Conservation (phyloP, 192 early-diverging fungal genomes). For the Podila epigama region DNA sequence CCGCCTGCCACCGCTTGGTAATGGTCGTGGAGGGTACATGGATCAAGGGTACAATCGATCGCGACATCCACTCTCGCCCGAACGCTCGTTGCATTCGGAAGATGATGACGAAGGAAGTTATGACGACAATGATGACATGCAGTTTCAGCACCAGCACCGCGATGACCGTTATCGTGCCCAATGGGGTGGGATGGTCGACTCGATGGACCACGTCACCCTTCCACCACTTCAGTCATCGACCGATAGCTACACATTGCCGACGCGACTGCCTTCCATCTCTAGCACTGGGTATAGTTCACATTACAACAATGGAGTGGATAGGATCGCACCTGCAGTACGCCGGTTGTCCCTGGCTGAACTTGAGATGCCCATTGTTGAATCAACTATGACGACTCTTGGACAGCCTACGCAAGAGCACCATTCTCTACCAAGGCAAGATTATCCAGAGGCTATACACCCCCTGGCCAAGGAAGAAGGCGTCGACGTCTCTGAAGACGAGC, state of each 20-base stretch:
- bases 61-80: slow-evolving; percentile 39
- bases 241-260: not conserved
- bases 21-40: slow-evolving; percentile 7
- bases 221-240: slow-evolving; percentile 15
- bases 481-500: slow-evolving; percentile 43
- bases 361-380: slow-evolving; percentile 32
- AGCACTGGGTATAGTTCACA: slow-evolving; percentile 2
- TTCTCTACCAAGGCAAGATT: not conserved
- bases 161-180: not conserved
- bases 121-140: not conserved
- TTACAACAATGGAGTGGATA: slow-evolving; percentile 7
- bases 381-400: slow-evolving; percentile 27
- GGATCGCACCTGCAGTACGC: slow-evolving; percentile 8
- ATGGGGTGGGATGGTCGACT: slow-evolving; percentile 32
- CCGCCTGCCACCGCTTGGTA: slow-evolving; percentile 20
- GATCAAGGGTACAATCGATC: slow-evolving; percentile 11
- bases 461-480: slow-evolving; percentile 29
- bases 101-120: slow-evolving; percentile 21
- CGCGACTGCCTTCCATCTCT: slow-evolving; percentile 31
- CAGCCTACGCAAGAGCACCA: not conserved
- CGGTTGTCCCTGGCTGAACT: slow-evolving; percentile 40
- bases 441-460: slow-evolving; percentile 8
- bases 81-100: slow-evolving; percentile 35
- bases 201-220: slow-evolving; percentile 12
- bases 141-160: not conserved